Evolutionary conservation across 192 early-diverging fungal species (phyloP).

Genomic region (Coemansia sp.): DNA sequence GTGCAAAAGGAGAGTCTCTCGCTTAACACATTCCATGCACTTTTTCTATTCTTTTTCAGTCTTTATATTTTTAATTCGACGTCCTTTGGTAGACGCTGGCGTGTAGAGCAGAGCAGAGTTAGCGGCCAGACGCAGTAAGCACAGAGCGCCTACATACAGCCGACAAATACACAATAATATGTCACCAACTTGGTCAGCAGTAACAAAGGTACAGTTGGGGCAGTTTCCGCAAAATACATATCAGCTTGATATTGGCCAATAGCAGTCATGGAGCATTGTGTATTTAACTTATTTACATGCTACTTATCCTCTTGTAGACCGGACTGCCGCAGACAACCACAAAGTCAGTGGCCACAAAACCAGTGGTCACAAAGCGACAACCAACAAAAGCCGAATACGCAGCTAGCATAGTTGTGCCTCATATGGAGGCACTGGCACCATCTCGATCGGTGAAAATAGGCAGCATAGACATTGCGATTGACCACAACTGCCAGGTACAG

Average conservation of each 20-base stretch:
- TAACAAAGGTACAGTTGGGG: conserved; percentile 33
- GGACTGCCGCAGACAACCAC: neutral
- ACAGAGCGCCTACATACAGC: neutral
- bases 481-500: neutral
- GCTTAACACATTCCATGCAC: too few species aligned
- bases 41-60: neutral
- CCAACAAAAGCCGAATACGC: conserved; percentile 4
- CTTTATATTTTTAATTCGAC: neutral
- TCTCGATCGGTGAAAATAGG: conserved; percentile 22
- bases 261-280: neutral
- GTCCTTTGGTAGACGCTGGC: neutral
- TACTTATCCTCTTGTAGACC: conserved; percentile 1
- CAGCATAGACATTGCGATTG: conserved; percentile 16
- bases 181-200: conserved; percentile 33
- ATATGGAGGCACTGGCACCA: neutral
- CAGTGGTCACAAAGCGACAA: conserved; percentile 3
- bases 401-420: conserved; percentile 1
- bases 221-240: neutral
- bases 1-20: too few species aligned
- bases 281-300: neutral
- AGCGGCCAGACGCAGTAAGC: neutral
- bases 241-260: neutral
- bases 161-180: conserved; percentile 7
- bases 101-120: neutral
- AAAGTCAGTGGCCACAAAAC: neutral